phyloP scores from a whole-genome alignment of 495 filamentous ascomycete genomes.

The Evernia prunastri region DNA sequence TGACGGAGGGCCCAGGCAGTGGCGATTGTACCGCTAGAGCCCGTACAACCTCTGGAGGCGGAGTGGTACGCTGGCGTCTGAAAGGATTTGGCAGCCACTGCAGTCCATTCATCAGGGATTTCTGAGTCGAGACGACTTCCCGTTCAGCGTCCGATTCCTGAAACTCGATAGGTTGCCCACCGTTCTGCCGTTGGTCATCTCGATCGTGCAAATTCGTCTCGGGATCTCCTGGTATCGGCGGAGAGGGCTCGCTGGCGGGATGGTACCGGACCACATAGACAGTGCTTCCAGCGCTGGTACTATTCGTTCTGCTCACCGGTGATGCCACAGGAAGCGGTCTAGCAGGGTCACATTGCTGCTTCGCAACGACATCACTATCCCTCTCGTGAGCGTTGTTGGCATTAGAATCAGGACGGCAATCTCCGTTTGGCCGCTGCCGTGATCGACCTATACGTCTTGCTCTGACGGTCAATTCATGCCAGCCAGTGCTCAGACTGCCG shows the following conservation, averaged over 20 bases:
- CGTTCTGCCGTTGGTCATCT: not conserved
- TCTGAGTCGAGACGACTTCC: conserved; percentile 1
- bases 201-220: not conserved
- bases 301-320: conserved; percentile 71
- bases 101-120: conserved; percentile 10
- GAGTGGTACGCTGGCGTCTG: conserved; percentile 23
- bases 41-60: conserved; percentile 27
- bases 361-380: conserved; percentile 29
- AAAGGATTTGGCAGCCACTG: conserved; percentile 24
- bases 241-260: conserved; percentile 63
- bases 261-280: conserved; percentile 81
- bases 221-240: conserved; percentile 28
- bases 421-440: not conserved
- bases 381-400: not conserved
- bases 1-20: not conserved
- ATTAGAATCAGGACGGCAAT: not conserved
- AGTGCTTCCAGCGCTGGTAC: conserved; percentile 70
- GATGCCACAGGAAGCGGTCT: conserved; percentile 60
- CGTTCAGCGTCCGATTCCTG: not conserved
- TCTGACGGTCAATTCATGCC: conserved; percentile 40
- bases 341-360: conserved; percentile 47
- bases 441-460: conserved; percentile 30
- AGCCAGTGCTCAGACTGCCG: conserved; percentile 38
- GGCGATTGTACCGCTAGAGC: conserved; percentile 19
- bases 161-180: not conserved